Evolutionary conservation across 2,329 filamentous ascomycete genomes (phyloP).

Genomic region (Ilyonectria robusta): DNA sequence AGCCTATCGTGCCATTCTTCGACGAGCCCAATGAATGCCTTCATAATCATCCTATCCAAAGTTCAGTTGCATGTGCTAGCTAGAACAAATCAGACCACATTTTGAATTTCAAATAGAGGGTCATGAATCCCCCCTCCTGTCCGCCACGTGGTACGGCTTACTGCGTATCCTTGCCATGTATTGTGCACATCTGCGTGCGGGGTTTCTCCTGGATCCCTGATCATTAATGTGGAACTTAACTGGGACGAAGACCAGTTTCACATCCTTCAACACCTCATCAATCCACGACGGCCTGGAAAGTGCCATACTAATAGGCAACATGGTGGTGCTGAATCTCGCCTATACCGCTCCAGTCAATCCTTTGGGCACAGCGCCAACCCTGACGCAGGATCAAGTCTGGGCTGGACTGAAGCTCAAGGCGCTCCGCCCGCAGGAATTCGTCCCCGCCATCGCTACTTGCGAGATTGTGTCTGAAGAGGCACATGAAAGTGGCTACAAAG

Average conservation of each 20-base stretch:
- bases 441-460: conserved; percentile 53
- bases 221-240: conserved; percentile 19
- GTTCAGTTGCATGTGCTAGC: too few species aligned
- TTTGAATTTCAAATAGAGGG: too few species aligned
- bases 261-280: conserved; percentile 3
- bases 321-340: conserved; percentile 51
- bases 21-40: too few species aligned
- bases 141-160: background rate
- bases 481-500: conserved; percentile 28
- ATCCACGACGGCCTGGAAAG: conserved; percentile 8
- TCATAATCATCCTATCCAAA: too few species aligned
- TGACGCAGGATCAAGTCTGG: conserved; percentile 54
- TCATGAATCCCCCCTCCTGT: background rate
- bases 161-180: background rate
- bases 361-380: conserved; percentile 42
- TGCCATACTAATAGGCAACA: conserved; percentile 40
- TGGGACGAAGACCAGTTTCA: conserved; percentile 15
- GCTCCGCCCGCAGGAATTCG: conserved; percentile 53
- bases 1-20: too few species aligned
- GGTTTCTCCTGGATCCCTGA: conserved; percentile 8
- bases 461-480: conserved; percentile 49
- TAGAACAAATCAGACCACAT: too few species aligned
- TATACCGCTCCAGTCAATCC: conserved; percentile 57
- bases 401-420: conserved; percentile 55
- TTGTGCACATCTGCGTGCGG: conserved; percentile 1